Conservation (phyloP, 352 stramenopile genomes). For the Globisporangium nagaii region DNA sequence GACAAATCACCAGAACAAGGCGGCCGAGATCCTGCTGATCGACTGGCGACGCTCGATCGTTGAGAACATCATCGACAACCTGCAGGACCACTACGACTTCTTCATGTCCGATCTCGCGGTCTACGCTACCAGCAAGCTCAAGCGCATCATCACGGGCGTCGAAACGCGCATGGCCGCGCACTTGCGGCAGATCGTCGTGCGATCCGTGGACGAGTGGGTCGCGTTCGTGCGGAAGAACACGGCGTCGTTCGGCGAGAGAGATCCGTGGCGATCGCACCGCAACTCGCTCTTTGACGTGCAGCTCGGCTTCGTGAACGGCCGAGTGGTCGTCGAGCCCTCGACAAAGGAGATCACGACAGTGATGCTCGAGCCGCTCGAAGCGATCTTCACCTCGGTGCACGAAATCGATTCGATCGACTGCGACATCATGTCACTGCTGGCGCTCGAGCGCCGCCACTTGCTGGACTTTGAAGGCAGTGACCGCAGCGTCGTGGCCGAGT, state of each 20-base stretch:
- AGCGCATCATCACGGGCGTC: slow-evolving; percentile 77
- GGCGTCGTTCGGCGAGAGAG: slow-evolving; percentile 4
- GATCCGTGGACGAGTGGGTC: slow-evolving; percentile 57
- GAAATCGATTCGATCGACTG: slow-evolving; percentile 84
- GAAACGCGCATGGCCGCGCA: slow-evolving; percentile 86
- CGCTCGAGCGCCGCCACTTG: slow-evolving; percentile 52
- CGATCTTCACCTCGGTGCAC: slow-evolving; percentile 65
- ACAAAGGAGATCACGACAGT: slow-evolving; percentile 60
- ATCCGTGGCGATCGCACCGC: slow-evolving; percentile 40
- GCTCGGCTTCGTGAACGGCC: slow-evolving; percentile 37
- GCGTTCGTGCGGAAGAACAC: slow-evolving; percentile 35
- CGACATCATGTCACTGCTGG: slow-evolving; percentile 88
- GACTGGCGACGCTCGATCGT: slow-evolving; percentile 89
- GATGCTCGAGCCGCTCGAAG: slow-evolving; percentile 80
- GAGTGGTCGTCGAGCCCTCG: slow-evolving; percentile 59
- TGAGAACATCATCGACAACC: slow-evolving; percentile 92
- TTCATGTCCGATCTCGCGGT: slow-evolving; percentile 76
- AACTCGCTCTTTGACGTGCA: slow-evolving; percentile 85
- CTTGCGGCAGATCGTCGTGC: slow-evolving; percentile 61
- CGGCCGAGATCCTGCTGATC: slow-evolving; percentile 62
- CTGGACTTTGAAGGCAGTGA: slow-evolving; percentile 44
- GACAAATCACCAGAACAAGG: slow-evolving; percentile 67
- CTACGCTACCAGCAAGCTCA: slow-evolving; percentile 56
- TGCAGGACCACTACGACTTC: slow-evolving; percentile 92
- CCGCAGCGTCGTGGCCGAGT: slow-evolving; percentile 35